Evolutionary conservation across 768 basidiomycete genomes (phyloP), one percentile per base, ranked within the genome.

Genomic region (Mycena rosella): DNA sequence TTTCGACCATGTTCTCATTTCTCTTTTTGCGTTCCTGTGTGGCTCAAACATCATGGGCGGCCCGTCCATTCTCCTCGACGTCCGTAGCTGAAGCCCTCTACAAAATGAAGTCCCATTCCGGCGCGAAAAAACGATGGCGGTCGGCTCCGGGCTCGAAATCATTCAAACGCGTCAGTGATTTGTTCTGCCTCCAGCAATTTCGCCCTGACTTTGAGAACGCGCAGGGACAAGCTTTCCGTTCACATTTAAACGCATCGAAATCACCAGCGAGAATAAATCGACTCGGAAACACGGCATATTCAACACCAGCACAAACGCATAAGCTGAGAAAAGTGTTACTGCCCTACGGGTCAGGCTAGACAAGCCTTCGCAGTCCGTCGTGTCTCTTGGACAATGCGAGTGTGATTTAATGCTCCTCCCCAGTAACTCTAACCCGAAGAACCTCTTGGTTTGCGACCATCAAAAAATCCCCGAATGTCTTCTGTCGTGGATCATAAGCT

Each of bases 81-180:
- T 77, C 86, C 9, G 68, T 84, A 2, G 76, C 78, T 30, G 83
- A 86, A 60, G 91, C 89, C 60, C 83, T 82, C n/a, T 93, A 92
- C 59, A 94, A 94, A 80, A 80, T 94, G 72, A 94, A 94, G 78
- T 87, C 90, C 1, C 93, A 94, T 76, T 90, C 88, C 4, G 93
- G 92, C 13, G 86, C 93, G 26, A 94, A 94, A 81, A 94, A 94
- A 79, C 83, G 93, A 67, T 94, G 91, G 91, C 82, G 87, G 63
- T 89, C 90, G 4, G 78, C 93, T 49, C 86, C 87, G n/a, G 89
- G 87, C 27, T 87, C 88, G 20, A 82, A 76, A 49, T 76, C 82
- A 18, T 94, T 93, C 83, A 94, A 94, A 83, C 91, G 92, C 72
- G 92, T 94, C 66, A 48, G 89, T 80, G 20, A 38, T 51, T 36